phyloP scores from a whole-genome alignment of 2,329 filamentous ascomycete species.

The Aspergillus fructus region DNA sequence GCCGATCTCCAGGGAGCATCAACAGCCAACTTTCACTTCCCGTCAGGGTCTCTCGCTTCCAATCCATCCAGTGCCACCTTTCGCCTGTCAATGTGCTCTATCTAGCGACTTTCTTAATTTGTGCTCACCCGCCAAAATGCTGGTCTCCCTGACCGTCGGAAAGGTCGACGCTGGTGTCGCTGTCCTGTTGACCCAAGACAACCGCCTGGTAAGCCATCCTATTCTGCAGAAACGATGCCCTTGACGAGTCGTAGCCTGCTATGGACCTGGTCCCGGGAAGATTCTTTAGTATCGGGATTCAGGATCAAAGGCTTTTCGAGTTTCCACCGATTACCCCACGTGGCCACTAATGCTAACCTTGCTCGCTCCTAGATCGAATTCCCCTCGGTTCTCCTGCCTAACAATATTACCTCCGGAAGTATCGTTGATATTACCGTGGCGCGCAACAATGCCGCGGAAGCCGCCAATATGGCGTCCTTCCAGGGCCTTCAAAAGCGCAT shows the following conservation, averaged over 20 bases:
- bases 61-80: not conserved
- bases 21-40: constrained; percentile 14
- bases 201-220: constrained; percentile 72
- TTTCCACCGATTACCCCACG: constrained; percentile 9
- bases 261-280: not conserved
- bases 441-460: constrained; percentile 79
- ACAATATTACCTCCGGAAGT: constrained; percentile 90
- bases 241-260: not conserved
- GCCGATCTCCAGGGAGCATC: constrained; percentile 26
- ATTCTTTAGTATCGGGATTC: not conserved
- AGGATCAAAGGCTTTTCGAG: not conserved
- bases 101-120: constrained; percentile 1
- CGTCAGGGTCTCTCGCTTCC: constrained; percentile 2
- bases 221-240: constrained; percentile 3
- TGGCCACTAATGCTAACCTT: constrained; percentile 4
- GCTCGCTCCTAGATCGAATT: constrained; percentile 78
- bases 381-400: constrained; percentile 91
- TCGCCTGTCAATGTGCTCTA: constrained; percentile 8
- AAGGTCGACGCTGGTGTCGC: constrained; percentile 99
- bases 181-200: constrained; percentile 93
- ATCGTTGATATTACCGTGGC: constrained; percentile 97
- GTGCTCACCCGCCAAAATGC: constrained; percentile 58
- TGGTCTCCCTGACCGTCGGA: constrained; percentile 96
- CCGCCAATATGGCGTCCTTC: constrained; percentile 72
- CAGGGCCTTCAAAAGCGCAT: constrained; percentile 84